Percentiles rank a stretch among this genome's conserved stretches.
These are phyloP conservation scores for Cercospora nicotianae DNA, from an alignment of 2,329 filamentous ascomycete species.

Conservation along the genomic window DNA sequence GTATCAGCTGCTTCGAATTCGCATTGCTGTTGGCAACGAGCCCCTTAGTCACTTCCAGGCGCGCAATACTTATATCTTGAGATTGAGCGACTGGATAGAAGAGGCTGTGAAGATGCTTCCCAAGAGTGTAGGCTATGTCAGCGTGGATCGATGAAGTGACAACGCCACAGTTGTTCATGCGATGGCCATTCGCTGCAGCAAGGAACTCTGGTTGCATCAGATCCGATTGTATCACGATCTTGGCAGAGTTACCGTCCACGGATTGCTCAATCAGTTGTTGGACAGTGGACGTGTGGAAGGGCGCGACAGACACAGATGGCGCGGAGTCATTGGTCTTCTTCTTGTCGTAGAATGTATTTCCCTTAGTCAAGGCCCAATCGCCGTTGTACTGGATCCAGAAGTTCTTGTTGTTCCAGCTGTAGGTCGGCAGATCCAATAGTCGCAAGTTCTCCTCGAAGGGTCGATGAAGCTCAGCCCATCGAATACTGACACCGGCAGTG, in stretches of 20 bases:
- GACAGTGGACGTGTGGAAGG: conserved; percentile 37
- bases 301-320: background rate
- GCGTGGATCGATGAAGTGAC: conserved; percentile 46
- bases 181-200: conserved; percentile 47
- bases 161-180: conserved; percentile 37
- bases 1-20: conserved; percentile 9
- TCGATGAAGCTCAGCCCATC: conserved; percentile 61
- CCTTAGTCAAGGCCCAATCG: conserved; percentile 36
- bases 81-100: background rate
- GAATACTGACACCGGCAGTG: conserved; percentile 54
- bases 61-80: conserved; percentile 40
- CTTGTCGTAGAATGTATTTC: conserved; percentile 16
- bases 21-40: conserved; percentile 21
- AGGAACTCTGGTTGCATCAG: conserved; percentile 36
- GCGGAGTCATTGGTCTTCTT: conserved; percentile 2
- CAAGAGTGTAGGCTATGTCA: conserved; percentile 41
- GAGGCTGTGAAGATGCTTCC: conserved; percentile 30
- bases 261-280: conserved; percentile 14
- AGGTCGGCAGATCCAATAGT: conserved; percentile 55
- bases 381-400: conserved; percentile 42
- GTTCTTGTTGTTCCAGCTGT: conserved; percentile 39
- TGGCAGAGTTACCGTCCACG: conserved; percentile 17
- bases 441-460: conserved; percentile 44
- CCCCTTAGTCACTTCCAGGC: conserved; percentile 41
- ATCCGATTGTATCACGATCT: conserved; percentile 43